Evolutionary conservation across 139 green algal species (phyloP).

Genomic region (Closterium sp.): DNA sequence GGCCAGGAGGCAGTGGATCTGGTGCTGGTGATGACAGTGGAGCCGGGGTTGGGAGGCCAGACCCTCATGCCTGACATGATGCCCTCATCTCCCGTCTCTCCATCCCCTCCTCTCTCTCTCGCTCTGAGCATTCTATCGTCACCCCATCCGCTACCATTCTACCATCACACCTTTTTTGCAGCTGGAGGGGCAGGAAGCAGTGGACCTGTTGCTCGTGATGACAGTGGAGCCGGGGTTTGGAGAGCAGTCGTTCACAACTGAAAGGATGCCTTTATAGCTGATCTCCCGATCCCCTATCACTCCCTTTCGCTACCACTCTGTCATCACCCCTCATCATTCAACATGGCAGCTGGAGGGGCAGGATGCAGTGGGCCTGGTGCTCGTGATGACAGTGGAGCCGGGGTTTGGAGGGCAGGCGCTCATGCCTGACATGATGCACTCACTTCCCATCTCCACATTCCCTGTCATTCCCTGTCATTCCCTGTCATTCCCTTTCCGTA

Average conservation of each 20-base stretch:
- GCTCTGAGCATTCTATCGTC: too few species aligned
- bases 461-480: too few species aligned
- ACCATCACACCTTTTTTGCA: neutral
- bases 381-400: slow-evolving; percentile 79
- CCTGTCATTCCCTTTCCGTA: too few species aligned
- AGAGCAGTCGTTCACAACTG: slow-evolving; percentile 70
- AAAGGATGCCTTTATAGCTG: too few species aligned
- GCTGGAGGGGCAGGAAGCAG: slow-evolving; percentile 32
- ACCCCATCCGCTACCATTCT: neutral
- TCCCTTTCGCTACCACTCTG: too few species aligned
- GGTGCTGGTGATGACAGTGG: slow-evolving; percentile 81
- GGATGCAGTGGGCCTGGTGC: slow-evolving; percentile 63
- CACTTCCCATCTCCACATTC: too few species aligned
- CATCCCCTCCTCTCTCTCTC: too few species aligned
- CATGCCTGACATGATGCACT: slow-evolving; percentile 69
- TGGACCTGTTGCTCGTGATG: slow-evolving; percentile 76
- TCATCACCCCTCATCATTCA: too few species aligned
- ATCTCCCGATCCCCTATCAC: too few species aligned
- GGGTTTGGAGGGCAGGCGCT: slow-evolving; percentile 90
- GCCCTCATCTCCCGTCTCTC: too few species aligned
- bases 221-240: slow-evolving; percentile 87
- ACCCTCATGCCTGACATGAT: too few species aligned
- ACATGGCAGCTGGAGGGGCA: slow-evolving; percentile 24
- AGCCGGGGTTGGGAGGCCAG: slow-evolving; percentile 88
- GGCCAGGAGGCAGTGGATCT: slow-evolving; percentile 51